These are phyloP conservation scores for Didymella lethalis DNA, from an alignment of 2,329 filamentous ascomycete species.

Conservation along the genomic window DNA sequence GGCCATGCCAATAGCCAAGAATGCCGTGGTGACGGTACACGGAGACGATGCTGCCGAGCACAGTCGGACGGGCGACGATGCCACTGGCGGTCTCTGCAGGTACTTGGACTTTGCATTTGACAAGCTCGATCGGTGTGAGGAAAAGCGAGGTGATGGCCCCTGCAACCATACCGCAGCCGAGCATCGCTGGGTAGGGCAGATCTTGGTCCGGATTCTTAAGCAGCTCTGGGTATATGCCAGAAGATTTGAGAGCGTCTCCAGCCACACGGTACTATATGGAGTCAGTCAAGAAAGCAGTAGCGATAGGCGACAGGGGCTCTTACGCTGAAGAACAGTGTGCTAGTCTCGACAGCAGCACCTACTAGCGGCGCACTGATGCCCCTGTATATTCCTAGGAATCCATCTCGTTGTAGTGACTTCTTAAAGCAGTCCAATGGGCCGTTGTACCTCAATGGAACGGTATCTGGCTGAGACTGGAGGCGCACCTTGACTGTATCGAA, in stretches of 20 bases:
- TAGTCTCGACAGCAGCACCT: constrained; percentile 90
- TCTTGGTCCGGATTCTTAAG: constrained; percentile 55
- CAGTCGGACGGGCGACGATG: constrained; percentile 63
- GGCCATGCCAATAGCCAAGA: constrained; percentile 91
- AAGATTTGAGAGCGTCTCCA: constrained; percentile 69
- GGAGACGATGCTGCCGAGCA: constrained; percentile 75
- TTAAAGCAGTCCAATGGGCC: constrained; percentile 94
- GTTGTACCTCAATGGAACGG: constrained; percentile 79
- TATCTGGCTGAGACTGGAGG: constrained; percentile 91
- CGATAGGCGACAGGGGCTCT: constrained; percentile 23
- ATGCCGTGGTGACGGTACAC: constrained; percentile 85
- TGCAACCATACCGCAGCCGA: constrained; percentile 82
- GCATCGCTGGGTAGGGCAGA: constrained; percentile 77
- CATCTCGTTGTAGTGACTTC: constrained; percentile 81
- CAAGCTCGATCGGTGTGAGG: constrained; percentile 92
- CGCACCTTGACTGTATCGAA: constrained; percentile 99
- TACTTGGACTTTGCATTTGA: constrained; percentile 98
- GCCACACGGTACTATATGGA: constrained; percentile 55
- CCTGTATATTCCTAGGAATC: constrained; percentile 83
- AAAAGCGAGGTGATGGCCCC: constrained; percentile 90
- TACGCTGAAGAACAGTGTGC: constrained; percentile 87
- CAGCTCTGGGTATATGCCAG: constrained; percentile 61
- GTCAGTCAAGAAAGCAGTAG: constrained; percentile 29
- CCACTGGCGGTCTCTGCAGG: constrained; percentile 56
- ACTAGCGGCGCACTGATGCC: constrained; percentile 91